phyloP scores from a whole-genome alignment of 768 basidiomycete species.

The Nidularia sp. region DNA sequence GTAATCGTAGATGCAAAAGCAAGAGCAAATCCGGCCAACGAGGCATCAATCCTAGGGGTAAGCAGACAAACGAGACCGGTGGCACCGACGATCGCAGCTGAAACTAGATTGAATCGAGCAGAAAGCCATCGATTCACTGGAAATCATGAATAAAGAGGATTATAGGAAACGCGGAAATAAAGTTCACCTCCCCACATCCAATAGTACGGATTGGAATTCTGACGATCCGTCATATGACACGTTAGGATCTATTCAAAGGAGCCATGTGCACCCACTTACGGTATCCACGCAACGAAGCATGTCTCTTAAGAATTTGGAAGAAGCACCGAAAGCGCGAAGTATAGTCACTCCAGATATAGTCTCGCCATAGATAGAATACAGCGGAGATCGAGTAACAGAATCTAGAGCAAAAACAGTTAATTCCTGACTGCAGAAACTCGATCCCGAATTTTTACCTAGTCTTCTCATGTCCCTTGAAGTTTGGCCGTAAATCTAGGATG shows the following conservation, averaged over 20 bases:
- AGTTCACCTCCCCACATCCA: slow-evolving; percentile 38
- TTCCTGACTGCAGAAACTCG: slow-evolving; percentile 9
- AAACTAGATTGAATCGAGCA: slow-evolving; percentile 81
- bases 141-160: too few relatives aligned
- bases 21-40: slow-evolving; percentile 82
- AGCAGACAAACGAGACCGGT: slow-evolving; percentile 66
- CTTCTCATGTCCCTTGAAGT: slow-evolving; percentile 4
- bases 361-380: slow-evolving; percentile 33
- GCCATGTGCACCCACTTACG: slow-evolving; percentile 64
- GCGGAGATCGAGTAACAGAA: slow-evolving; percentile 42
- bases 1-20: slow-evolving; percentile 80
- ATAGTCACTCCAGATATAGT: slow-evolving; percentile 31
- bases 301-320: slow-evolving; percentile 75
- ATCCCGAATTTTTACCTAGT: slow-evolving; percentile 17
- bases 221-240: slow-evolving; percentile 49
- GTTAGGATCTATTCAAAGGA: slow-evolving; percentile 62
- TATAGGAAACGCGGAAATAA: too few relatives aligned
- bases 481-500: slow-evolving; percentile 28
- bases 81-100: slow-evolving; percentile 66
- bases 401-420: slow-evolving; percentile 15
- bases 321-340: slow-evolving; percentile 78
- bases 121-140: slow-evolving; percentile 85
- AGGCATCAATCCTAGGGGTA: slow-evolving; percentile 70
- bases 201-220: slow-evolving; percentile 33
- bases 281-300: slow-evolving; percentile 80